Evolutionary conservation across 2,329 filamentous ascomycete genomes (phyloP).

Genomic region (Arachnomyces sp.): DNA sequence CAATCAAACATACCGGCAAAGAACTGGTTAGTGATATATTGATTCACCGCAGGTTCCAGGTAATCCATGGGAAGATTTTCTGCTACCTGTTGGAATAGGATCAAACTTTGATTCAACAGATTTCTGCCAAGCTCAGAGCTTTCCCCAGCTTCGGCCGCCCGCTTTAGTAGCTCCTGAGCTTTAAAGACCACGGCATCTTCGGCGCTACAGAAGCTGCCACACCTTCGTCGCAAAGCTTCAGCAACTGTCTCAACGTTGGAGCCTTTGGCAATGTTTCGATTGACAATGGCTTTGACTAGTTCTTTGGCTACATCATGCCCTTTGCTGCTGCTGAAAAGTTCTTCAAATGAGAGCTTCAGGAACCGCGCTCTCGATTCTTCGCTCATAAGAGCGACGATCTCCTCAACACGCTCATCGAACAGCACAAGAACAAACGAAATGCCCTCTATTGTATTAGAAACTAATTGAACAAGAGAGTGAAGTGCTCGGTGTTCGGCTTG

Average conservation of each 20-base stretch:
- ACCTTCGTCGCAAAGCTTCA: slow-evolving; percentile 83
- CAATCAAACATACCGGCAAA: slow-evolving; percentile 58
- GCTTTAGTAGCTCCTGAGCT: slow-evolving; percentile 88
- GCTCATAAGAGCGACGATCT: slow-evolving; percentile 73
- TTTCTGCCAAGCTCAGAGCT: slow-evolving; percentile 71
- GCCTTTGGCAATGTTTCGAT: slow-evolving; percentile 92
- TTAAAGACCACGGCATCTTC: slow-evolving; percentile 99
- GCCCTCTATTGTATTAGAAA: slow-evolving; percentile 87
- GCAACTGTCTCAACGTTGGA: slow-evolving; percentile 97
- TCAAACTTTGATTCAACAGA: slow-evolving; percentile 79
- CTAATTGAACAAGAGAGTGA: slow-evolving; percentile 74
- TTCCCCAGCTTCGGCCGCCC: slow-evolving; percentile 68
- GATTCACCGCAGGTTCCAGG: slow-evolving; percentile 65
- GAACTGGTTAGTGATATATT: slow-evolving; percentile 77
- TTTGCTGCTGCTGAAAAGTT: slow-evolving; percentile 68
- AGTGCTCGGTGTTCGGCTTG: slow-evolving; percentile 93
- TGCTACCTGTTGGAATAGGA: slow-evolving; percentile 82
- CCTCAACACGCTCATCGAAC: slow-evolving; percentile 85
- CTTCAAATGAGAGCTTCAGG: slow-evolving; percentile 74
- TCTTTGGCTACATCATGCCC: slow-evolving; percentile 89
- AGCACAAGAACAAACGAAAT: slow-evolving; percentile 93
- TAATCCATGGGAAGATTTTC: slow-evolving; percentile 74
- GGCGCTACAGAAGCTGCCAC: slow-evolving; percentile 93
- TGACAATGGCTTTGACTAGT: slow-evolving; percentile 94
- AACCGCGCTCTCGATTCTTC: slow-evolving; percentile 62